Evolutionary conservation across 1,284 basidiomycete genomes (phyloP).

Genomic region (Kalmanozyma brasiliensis): DNA sequence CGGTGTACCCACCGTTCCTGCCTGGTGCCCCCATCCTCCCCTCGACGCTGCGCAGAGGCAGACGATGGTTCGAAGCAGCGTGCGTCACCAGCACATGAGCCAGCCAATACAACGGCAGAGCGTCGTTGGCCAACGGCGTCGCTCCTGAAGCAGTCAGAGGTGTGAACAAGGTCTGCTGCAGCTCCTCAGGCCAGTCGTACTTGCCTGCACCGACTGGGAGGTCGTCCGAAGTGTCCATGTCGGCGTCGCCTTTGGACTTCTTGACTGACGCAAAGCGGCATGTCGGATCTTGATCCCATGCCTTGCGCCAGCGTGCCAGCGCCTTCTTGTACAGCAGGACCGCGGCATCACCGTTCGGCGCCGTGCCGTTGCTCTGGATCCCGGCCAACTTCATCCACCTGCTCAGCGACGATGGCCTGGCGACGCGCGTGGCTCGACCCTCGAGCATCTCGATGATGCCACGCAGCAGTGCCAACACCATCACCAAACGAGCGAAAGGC

Average conservation of each 20-base stretch:
- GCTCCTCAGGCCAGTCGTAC: conserved; percentile 24
- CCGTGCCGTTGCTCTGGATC: conserved; percentile 3
- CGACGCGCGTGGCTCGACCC: conserved; percentile 36
- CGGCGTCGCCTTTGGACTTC: conserved; percentile 9
- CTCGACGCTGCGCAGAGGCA: conserved; percentile 37
- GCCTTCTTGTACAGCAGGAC: conserved; percentile 49
- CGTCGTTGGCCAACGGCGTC: conserved; percentile 58
- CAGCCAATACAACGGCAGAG: conserved; percentile 61
- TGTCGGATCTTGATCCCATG: conserved; percentile 54
- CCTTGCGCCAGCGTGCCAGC: conserved; percentile 54
- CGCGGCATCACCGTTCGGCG: conserved; percentile 20
- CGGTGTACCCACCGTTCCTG: conserved; percentile 27
- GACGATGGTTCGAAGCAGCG: conserved; percentile 42
- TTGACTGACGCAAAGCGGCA: conserved; percentile 50
- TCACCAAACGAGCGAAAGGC: conserved; percentile 56
- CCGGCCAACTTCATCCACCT: conserved; percentile 35
- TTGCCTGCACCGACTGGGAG: conserved; percentile 4
- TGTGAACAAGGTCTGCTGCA: conserved; percentile 45
- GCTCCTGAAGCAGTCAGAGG: conserved; percentile 57
- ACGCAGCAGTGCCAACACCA: conserved; percentile 57
- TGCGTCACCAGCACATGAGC: conserved; percentile 58
- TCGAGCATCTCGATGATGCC: conserved; percentile 60
- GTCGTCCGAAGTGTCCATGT: conserved; percentile 14
- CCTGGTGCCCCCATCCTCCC: conserved; percentile 22
- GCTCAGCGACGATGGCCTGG: conserved; percentile 41